Evolutionary conservation across 2,329 filamentous ascomycete genomes (phyloP), one percentile per base, ranked within the genome.

Genomic region (Colletotrichum caudatum): DNA sequence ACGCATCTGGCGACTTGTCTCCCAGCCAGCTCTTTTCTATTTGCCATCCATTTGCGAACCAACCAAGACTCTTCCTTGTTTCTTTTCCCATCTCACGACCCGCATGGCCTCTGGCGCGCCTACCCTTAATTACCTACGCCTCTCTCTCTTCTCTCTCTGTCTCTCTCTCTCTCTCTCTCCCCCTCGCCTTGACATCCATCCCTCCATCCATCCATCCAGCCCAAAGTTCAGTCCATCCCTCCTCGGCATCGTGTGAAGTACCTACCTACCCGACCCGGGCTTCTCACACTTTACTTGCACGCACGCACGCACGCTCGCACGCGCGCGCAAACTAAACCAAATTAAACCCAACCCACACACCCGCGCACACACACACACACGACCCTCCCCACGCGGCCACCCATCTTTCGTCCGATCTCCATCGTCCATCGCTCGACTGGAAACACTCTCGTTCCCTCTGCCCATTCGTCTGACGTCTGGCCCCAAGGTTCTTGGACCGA

Each of bases 401-500:
- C 54, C 54, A 48, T 59, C 59, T 59, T 59, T 69, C 69, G 46
- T 71, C 69, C 51, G 35, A 71, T 71, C 69, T 71, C 8, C 23
- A 37, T 60, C 35, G 26, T 20, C 29, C 64, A 48, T 46, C 64
- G 58, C 64, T 56, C 64, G 58, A 68, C 51, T 62, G 64, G 58
- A 68, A 63, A 68, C 64, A 59, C 64, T 53, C 51, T 59, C 51
- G 41, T 46, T 71, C 51, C 58, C 44, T 59, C 63, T 37, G 51
- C 58, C 58, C n/a, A 54, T 68, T 64, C 64, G 65, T 68, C 69
- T 59, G 69, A 71, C 69, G 37, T 71, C 63, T 71, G 51, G 51
- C 64, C 64, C 58, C 53, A n/a, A 58, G 58, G 58, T 53, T 33
- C 65, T 63, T 35, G 44, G 63, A 18, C 29, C 20, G 16, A 41